Conservation (phyloP, 768 basidiomycete species). For the Galerina marginata region DNA sequence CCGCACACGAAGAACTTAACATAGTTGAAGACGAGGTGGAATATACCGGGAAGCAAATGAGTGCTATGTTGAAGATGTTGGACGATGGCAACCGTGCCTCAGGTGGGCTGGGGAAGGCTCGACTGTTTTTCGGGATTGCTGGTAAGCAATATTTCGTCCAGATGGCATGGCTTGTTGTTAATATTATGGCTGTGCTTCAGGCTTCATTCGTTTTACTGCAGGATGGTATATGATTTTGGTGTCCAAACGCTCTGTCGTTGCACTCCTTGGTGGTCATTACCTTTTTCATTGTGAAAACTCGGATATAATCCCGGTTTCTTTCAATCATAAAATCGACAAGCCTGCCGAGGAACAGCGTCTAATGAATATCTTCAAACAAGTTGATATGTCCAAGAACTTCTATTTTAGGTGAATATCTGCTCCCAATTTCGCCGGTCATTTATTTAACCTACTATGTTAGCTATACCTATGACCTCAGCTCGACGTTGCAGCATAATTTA, state of each 20-base stretch:
- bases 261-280: constrained; percentile 93
- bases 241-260: constrained; percentile 89
- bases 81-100: constrained; percentile 92
- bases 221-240: constrained; percentile 96
- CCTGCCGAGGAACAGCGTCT: constrained; percentile 88
- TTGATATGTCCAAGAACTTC: constrained; percentile 99
- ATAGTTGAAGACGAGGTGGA: constrained; percentile 89
- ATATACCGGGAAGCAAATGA: constrained; percentile 91
- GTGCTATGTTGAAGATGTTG: constrained; percentile 89
- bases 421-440: constrained; percentile 7
- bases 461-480: constrained; percentile 96
- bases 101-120: constrained; percentile 84
- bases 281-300: constrained; percentile 95
- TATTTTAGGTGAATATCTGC: constrained; percentile 78
- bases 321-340: constrained; percentile 85
- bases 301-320: constrained; percentile 78
- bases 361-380: constrained; percentile 92
- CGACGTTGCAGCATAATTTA: constrained; percentile 93
- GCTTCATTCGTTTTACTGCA: constrained; percentile 92
- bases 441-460: constrained; percentile 42
- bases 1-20: constrained; percentile 71
- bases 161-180: not conserved
- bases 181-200: constrained; percentile 40
- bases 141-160: constrained; percentile 48
- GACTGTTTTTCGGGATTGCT: constrained; percentile 82